Conservation (phyloP, 768 basidiomycete genomes). For the Phallus indusiatus region DNA sequence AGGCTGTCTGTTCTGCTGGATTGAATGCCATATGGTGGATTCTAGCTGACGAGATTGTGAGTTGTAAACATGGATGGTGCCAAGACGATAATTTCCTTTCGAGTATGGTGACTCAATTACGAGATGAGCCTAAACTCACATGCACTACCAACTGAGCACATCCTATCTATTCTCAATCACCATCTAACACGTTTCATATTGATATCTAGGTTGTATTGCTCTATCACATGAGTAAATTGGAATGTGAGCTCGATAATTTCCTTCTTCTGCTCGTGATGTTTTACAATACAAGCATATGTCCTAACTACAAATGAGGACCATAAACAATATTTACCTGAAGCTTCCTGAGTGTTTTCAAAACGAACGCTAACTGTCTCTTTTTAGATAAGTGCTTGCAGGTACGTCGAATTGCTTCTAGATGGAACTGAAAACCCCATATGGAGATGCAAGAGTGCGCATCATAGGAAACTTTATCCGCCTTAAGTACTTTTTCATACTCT, state of each 20-base stretch:
- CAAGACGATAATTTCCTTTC: slow-evolving; percentile 6
- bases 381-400: too few relatives aligned
- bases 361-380: background rate
- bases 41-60: background rate
- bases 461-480: too few relatives aligned
- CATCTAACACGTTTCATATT: background rate
- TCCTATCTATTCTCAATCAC: background rate
- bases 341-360: background rate
- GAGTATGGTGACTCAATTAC: slow-evolving; percentile 7
- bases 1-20: background rate
- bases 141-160: slow-evolving; percentile 11
- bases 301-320: background rate
- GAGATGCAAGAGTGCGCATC: too few relatives aligned
- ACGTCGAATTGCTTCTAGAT: too few relatives aligned
- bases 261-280: slow-evolving; percentile 3
- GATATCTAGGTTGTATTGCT: background rate
- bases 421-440: too few relatives aligned
- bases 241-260: background rate
- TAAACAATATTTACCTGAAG: background rate
- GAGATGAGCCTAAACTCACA: slow-evolving; percentile 10
- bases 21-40: background rate
- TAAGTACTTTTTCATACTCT: too few relatives aligned
- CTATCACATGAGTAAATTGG: background rate
- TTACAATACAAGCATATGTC: slow-evolving; percentile 10
- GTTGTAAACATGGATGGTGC: background rate